These are phyloP conservation scores for Mortierella sp. DNA, from an alignment of 371 early-diverging fungal genomes.

Conservation along the genomic window DNA sequence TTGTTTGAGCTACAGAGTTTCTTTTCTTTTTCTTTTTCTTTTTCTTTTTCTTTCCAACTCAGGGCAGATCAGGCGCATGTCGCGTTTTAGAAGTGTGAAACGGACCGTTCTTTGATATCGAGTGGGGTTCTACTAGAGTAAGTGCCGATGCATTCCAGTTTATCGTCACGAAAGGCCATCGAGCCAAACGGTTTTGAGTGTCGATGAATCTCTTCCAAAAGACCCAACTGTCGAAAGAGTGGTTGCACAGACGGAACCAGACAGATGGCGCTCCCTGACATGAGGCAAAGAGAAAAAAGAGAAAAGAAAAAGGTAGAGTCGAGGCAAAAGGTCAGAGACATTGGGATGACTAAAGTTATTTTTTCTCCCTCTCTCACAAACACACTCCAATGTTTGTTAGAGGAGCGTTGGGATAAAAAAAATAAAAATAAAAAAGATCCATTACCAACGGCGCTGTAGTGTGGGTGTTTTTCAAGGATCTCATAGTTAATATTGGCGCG, in stretches of 20 bases:
- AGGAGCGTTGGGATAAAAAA: no score
- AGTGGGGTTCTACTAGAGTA: constrained; percentile 3
- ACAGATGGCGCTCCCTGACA: no score
- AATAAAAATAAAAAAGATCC: neutral
- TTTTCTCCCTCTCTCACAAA: no score
- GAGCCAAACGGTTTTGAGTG: constrained; percentile 26
- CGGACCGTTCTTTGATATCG: constrained; percentile 35
- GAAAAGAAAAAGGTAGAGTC: neutral
- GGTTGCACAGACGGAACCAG: no score
- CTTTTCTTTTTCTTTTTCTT: no score
- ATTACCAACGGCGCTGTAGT: constrained; percentile 22
- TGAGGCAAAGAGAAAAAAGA: neutral
- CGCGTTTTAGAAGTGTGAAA: neutral
- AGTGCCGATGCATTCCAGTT: no score
- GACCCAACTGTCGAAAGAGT: constrained; percentile 24
- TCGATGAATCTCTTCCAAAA: constrained; percentile 29
- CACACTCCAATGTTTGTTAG: no score
- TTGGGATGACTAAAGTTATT: neutral
- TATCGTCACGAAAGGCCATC: no score
- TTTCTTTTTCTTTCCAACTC: no score
- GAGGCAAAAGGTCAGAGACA: neutral
- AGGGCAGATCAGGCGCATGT: no score
- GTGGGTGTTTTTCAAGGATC: constrained; percentile 25
- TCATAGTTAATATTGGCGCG: constrained; percentile 27
- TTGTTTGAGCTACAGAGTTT: no score